Evolutionary conservation across 2,329 filamentous ascomycete species (phyloP).

Genomic region (Trichoderma sp.): DNA sequence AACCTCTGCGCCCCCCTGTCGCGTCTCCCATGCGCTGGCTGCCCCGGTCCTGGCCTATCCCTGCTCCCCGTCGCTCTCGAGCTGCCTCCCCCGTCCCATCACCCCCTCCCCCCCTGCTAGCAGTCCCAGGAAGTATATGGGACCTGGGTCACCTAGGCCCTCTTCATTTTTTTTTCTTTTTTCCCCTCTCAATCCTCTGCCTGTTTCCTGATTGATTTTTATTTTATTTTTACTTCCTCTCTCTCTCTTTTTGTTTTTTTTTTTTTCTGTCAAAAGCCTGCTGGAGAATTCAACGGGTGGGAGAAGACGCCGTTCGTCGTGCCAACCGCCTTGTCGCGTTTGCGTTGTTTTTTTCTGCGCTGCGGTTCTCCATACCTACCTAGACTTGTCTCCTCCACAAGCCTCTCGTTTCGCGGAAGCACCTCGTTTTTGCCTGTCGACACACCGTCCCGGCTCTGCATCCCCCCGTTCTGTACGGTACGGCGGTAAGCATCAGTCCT

Average conservation of each 20-base stretch:
- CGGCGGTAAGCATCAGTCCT: slow-evolving; percentile 29
- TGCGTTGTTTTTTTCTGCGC: slow-evolving; percentile 7
- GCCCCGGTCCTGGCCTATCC: slow-evolving; percentile 32
- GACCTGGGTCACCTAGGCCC: slow-evolving; percentile 28
- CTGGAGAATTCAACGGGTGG: slow-evolving; percentile 3
- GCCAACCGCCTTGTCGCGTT: slow-evolving; percentile 10
- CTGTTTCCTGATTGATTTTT: slow-evolving; percentile 16
- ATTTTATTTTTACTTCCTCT: not conserved
- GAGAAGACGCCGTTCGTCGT: not conserved
- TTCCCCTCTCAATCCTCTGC: slow-evolving; percentile 15
- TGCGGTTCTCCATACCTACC: not conserved
- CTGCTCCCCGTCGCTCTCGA: slow-evolving; percentile 30
- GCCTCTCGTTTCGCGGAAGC: slow-evolving; percentile 12
- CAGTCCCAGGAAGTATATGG: slow-evolving; percentile 28
- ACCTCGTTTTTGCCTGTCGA: not conserved
- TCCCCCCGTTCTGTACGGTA: slow-evolving; percentile 27
- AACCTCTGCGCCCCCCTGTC: slow-evolving; percentile 50
- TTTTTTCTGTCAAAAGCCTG: not conserved
- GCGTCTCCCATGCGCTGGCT: slow-evolving; percentile 56
- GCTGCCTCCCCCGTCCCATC: slow-evolving; percentile 20
- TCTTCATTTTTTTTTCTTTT: slow-evolving; percentile 22
- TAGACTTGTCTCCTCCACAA: not conserved
- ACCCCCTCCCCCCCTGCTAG: slow-evolving; percentile 28
- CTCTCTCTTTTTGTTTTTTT: too few relatives aligned
- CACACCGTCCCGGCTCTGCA: slow-evolving; percentile 13